Percentiles rank a stretch among this genome's conserved stretches.
Evolutionary conservation across 768 basidiomycete genomes (phyloP).

Genomic region (Pulveroboletus sp.): DNA sequence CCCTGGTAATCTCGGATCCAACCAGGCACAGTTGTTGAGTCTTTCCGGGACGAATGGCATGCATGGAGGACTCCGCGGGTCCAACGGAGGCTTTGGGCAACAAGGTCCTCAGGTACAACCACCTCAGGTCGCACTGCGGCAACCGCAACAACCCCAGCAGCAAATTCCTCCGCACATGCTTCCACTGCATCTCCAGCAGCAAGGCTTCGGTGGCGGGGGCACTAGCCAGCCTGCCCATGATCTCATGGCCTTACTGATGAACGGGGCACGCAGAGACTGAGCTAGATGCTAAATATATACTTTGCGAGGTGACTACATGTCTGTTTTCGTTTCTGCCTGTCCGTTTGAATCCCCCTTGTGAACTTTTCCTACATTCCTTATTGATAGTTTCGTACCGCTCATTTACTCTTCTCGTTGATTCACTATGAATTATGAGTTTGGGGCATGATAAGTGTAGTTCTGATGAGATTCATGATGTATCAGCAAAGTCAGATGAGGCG

Average conservation of each 20-base stretch:
- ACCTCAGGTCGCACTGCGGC: slow-evolving; percentile 31
- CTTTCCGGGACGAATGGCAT: slow-evolving; percentile 44
- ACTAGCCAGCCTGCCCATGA: slow-evolving; percentile 65
- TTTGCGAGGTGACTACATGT: slow-evolving; percentile 6
- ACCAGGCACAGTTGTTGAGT: slow-evolving; percentile 44
- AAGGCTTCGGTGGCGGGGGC: slow-evolving; percentile 43
- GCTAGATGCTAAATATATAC: slow-evolving; percentile 15
- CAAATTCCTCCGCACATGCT: slow-evolving; percentile 54
- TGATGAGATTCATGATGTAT: slow-evolving; percentile 14
- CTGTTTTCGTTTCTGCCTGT: slow-evolving; percentile 11
- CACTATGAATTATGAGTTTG: slow-evolving; percentile 25
- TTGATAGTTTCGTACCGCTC: slow-evolving; percentile 29
- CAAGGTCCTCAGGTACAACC: slow-evolving; percentile 32
- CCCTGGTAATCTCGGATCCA: slow-evolving; percentile 51
- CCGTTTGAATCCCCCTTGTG: slow-evolving; percentile 14
- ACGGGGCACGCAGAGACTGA: slow-evolving; percentile 66
- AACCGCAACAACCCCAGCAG: slow-evolving; percentile 39
- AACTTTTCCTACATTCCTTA: slow-evolving; percentile 32
- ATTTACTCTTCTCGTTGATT: slow-evolving; percentile 21
- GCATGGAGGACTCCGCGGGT: slow-evolving; percentile 44
- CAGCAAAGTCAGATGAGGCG: slow-evolving; percentile 12
- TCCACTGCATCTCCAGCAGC: slow-evolving; percentile 62
- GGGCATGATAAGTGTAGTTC: slow-evolving; percentile 6
- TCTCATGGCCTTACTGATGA: slow-evolving; percentile 83
- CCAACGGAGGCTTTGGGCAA: slow-evolving; percentile 40